Evolutionary conservation across 192 early-diverging fungal species (phyloP).

Genomic region (Irineochytrium annulatum): DNA sequence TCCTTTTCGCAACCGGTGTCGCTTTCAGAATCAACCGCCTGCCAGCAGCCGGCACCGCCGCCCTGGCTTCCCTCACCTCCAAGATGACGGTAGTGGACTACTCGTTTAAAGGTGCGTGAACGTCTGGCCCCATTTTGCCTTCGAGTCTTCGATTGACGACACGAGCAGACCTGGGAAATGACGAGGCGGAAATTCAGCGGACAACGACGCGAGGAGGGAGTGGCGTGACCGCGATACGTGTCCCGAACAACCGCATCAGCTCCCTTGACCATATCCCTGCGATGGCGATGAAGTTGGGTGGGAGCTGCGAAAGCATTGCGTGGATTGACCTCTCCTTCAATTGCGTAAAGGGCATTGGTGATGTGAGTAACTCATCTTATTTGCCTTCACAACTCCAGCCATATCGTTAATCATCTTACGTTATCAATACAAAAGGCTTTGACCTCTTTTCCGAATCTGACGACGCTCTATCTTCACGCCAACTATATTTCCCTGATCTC

Average conservation of each 20-base stretch:
- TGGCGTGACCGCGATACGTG: conserved; percentile 21
- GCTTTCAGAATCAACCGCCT: too few species aligned
- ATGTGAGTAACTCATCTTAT: conserved; percentile 14
- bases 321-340: conserved; percentile 47
- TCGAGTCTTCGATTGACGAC: too few species aligned
- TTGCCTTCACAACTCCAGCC: not conserved
- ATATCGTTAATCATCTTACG: not conserved
- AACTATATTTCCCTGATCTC: conserved; percentile 22
- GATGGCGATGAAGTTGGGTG: not conserved
- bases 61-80: too few species aligned
- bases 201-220: too few species aligned
- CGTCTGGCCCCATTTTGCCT: too few species aligned
- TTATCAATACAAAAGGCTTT: not conserved
- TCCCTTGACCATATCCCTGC: conserved; percentile 11
- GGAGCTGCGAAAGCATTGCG: conserved; percentile 11
- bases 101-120: too few species aligned
- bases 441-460: conserved; percentile 24
- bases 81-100: too few species aligned
- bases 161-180: too few species aligned
- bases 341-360: conserved; percentile 28
- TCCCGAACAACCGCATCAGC: conserved; percentile 10
- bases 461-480: conserved; percentile 36
- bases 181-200: too few species aligned
- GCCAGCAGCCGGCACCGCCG: too few species aligned
- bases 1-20: too few species aligned